Evolutionary conservation across 768 basidiomycete species (phyloP).

Genomic region (Tubosaeta brunneosetosa): DNA sequence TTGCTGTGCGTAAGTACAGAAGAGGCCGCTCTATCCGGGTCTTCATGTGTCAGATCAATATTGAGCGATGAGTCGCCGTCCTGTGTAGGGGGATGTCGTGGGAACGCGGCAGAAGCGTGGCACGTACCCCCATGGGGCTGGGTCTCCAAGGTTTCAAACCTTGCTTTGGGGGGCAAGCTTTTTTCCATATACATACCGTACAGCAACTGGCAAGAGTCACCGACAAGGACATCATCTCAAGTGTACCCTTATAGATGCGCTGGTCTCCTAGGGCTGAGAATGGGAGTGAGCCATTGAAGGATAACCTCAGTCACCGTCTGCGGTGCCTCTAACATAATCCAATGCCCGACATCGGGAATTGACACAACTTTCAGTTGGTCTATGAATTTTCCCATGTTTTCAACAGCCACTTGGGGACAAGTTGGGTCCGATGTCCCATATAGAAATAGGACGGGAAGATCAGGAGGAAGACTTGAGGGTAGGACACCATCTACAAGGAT

Average conservation of each 20-base stretch:
- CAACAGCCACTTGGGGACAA: slow-evolving; percentile 38
- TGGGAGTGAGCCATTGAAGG: slow-evolving; percentile 40
- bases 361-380: slow-evolving; percentile 45
- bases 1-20: no score
- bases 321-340: slow-evolving; percentile 62
- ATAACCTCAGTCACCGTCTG: slow-evolving; percentile 49
- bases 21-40: not conserved
- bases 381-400: slow-evolving; percentile 47
- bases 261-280: not conserved
- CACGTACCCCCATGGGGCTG: not conserved
- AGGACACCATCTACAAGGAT: slow-evolving; percentile 38
- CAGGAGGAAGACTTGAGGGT: slow-evolving; percentile 37
- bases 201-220: not conserved
- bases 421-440: slow-evolving; percentile 56
- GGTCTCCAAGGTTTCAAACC: not conserved
- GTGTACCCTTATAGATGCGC: slow-evolving; percentile 6
- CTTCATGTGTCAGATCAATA: not conserved
- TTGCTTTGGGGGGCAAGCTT: not conserved
- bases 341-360: slow-evolving; percentile 58
- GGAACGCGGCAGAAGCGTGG: not conserved
- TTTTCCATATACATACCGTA: not conserved
- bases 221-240: not conserved
- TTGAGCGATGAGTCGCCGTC: not conserved
- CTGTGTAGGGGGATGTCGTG: not conserved
- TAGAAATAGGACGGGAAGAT: slow-evolving; percentile 58